Conservation (phyloP, 768 basidiomycete species). For the Boletus reticuloceps region DNA sequence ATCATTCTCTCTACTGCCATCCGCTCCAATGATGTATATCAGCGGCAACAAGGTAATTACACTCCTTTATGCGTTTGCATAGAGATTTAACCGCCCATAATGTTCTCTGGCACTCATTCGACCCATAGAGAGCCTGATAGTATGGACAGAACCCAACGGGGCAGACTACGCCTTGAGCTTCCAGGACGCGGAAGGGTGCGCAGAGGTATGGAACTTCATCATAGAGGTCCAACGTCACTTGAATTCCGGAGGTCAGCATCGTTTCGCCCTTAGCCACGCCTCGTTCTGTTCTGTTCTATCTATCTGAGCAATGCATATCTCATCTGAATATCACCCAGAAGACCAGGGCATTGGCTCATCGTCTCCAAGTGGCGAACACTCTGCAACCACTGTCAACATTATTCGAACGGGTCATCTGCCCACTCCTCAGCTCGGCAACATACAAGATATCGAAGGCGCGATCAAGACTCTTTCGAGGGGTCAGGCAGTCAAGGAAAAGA, state of each 20-base stretch:
- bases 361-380: conserved; percentile 62
- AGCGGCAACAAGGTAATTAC: conserved; percentile 76
- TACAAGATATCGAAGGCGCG: conserved; percentile 74
- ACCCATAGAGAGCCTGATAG: conserved; percentile 86
- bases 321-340: conserved; percentile 30
- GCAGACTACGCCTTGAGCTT: conserved; percentile 96
- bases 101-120: conserved; percentile 10
- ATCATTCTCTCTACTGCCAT: conserved; percentile 80
- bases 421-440: conserved; percentile 70
- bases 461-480: conserved; percentile 75
- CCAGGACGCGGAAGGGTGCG: conserved; percentile 92
- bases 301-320: conserved; percentile 17
- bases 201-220: conserved; percentile 98
- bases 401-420: conserved; percentile 75
- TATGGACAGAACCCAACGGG: conserved; percentile 96
- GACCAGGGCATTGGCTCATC: conserved; percentile 52
- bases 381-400: conserved; percentile 60
- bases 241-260: conserved; percentile 54
- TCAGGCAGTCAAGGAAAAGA: conserved; percentile 72
- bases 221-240: conserved; percentile 86
- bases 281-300: conserved; percentile 4
- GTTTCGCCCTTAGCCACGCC: conserved; percentile 19
- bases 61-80: neutral
- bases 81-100: neutral
- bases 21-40: conserved; percentile 81